A percentile compares a stretch with the other conserved stretches of the same genome.
Evolutionary conservation across 306 rosid species (phyloP).

Genomic region (Neltuma alba): DNA sequence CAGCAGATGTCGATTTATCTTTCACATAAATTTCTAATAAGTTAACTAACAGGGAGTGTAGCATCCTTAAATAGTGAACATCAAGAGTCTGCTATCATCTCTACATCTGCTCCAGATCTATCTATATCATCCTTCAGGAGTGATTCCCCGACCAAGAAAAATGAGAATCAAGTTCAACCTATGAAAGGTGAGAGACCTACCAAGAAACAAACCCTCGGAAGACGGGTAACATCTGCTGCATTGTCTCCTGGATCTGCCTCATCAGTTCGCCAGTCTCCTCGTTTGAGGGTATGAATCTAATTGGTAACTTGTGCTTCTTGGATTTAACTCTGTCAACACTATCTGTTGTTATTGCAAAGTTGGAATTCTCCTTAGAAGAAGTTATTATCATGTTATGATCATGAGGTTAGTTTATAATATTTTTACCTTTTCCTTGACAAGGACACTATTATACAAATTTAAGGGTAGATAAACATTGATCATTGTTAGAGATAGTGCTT

Average conservation of each 20-base stretch:
- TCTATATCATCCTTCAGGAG: constrained; percentile 60
- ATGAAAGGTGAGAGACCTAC: constrained; percentile 37
- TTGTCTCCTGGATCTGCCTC: constrained; percentile 60
- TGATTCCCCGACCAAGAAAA: constrained; percentile 51
- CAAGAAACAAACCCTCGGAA: constrained; percentile 49
- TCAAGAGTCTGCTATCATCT: constrained; percentile 61
- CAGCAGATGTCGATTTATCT: not conserved
- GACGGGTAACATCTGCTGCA: constrained; percentile 37
- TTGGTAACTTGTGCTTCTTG: constrained; percentile 21
- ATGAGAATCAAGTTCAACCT: constrained; percentile 45
- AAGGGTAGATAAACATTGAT: not conserved
- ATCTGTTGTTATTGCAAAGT: not conserved
- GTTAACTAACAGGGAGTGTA: constrained; percentile 49
- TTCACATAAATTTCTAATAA: constrained; percentile 25
- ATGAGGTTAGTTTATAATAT: not conserved
- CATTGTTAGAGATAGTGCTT: not conserved
- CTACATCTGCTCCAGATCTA: constrained; percentile 70
- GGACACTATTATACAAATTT: not conserved
- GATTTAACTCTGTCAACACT: constrained; percentile 3
- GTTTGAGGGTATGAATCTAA: constrained; percentile 54
- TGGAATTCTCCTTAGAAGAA: constrained; percentile 20
- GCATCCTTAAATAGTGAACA: constrained; percentile 36
- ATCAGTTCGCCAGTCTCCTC: constrained; percentile 71
- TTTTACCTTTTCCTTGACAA: not conserved
- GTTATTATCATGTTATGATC: not conserved